These are phyloP conservation scores for Diospyros kaki DNA, from an alignment of 148 eudicot genomes.

Conservation along the genomic window DNA sequence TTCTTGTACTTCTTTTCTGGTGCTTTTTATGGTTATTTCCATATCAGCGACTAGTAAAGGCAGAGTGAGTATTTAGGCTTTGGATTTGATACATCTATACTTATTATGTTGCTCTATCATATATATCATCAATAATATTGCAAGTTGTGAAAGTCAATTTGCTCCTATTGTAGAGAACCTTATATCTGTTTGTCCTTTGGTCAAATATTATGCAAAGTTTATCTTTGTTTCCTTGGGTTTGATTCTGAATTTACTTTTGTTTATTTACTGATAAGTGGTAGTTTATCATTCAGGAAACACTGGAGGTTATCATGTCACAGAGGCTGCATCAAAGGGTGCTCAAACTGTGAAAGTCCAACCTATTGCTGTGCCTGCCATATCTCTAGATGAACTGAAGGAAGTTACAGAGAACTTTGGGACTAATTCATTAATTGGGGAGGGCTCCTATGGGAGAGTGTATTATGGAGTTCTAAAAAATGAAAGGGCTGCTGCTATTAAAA, in stretches of 20 bases:
- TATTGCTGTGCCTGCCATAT: constrained; percentile 52
- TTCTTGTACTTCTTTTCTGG: neutral
- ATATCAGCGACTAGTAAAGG: neutral
- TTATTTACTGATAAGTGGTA: constrained; percentile 3
- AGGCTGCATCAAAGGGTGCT: constrained; percentile 56
- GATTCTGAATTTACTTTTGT: neutral
- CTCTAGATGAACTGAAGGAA: constrained; percentile 62
- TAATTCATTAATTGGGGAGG: constrained; percentile 64
- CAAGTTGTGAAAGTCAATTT: too few species aligned
- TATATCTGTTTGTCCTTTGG: neutral
- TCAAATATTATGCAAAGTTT: too few species aligned
- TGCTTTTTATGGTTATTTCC: neutral
- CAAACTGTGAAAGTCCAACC: constrained; percentile 56
- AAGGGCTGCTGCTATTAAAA: constrained; percentile 58
- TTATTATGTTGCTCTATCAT: neutral
- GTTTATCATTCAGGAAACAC: constrained; percentile 41
- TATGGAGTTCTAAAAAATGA: constrained; percentile 57
- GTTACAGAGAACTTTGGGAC: constrained; percentile 63
- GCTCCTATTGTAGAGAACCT: neutral
- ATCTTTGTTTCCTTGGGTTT: too few species aligned
- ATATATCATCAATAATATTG: neutral
- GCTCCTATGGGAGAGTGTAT: constrained; percentile 67
- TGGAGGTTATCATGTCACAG: constrained; percentile 54
- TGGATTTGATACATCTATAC: too few species aligned
- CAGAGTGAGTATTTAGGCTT: too few species aligned